Evolutionary conservation across 768 basidiomycete genomes (phyloP).

Genomic region (Macrolepiota fuliginosa): DNA sequence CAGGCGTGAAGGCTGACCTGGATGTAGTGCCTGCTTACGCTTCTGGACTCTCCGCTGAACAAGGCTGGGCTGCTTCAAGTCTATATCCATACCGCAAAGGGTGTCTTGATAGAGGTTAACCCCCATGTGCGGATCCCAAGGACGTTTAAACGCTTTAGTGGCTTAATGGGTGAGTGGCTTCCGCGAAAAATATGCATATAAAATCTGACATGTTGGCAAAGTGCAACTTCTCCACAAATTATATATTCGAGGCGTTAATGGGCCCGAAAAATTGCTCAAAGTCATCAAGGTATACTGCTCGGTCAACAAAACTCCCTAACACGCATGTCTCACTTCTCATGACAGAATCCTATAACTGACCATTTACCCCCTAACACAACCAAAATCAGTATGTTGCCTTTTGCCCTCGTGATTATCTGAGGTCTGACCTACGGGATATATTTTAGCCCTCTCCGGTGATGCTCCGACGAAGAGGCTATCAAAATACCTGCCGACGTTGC

Average conservation of each 20-base stretch:
- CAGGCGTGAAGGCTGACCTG: neutral
- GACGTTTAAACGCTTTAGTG: slow-evolving; percentile 98
- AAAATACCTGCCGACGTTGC: slow-evolving; percentile 79
- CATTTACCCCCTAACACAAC: slow-evolving; percentile 94
- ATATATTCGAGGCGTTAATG: slow-evolving; percentile 93
- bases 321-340: slow-evolving; percentile 7
- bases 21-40: slow-evolving; percentile 84
- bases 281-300: slow-evolving; percentile 77
- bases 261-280: slow-evolving; percentile 94
- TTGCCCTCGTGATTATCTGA: neutral
- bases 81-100: slow-evolving; percentile 96
- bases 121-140: slow-evolving; percentile 96
- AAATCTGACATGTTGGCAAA: slow-evolving; percentile 25
- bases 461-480: slow-evolving; percentile 80
- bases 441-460: slow-evolving; percentile 85
- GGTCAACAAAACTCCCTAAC: neutral
- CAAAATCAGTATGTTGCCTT: slow-evolving; percentile 77
- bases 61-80: slow-evolving; percentile 96
- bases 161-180: slow-evolving; percentile 81
- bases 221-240: slow-evolving; percentile 97
- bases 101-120: slow-evolving; percentile 97
- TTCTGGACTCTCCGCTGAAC: slow-evolving; percentile 97
- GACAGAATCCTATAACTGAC: slow-evolving; percentile 88
- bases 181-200: too few relatives aligned
- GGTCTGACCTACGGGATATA: neutral